Evolutionary conservation across 2,329 filamentous ascomycete genomes (phyloP).

Genomic region (Colletotrichum magnum): DNA sequence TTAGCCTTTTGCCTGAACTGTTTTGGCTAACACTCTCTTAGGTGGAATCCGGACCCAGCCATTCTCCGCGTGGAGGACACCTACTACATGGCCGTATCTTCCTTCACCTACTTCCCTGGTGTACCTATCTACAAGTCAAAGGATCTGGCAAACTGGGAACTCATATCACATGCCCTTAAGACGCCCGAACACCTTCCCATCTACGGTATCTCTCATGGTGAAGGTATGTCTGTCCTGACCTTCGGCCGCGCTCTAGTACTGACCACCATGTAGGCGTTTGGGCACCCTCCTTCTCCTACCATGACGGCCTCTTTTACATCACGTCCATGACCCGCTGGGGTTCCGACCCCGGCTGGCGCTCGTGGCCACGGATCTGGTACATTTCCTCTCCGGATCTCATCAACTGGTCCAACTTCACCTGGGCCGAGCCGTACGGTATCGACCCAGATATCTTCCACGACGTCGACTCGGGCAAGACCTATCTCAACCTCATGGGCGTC

Average conservation of each 20-base stretch:
- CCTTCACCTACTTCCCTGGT: constrained; percentile 68
- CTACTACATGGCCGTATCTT: constrained; percentile 27
- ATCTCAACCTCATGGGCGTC: constrained; percentile 44
- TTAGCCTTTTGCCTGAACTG: background rate
- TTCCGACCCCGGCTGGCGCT: constrained; percentile 54
- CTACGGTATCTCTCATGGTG: constrained; percentile 23
- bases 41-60: constrained; percentile 36
- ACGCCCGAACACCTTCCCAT: constrained; percentile 24
- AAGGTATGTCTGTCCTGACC: background rate
- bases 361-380: constrained; percentile 51
- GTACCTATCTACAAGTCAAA: constrained; percentile 56
- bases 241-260: background rate
- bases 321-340: constrained; percentile 50
- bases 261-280: constrained; percentile 17
- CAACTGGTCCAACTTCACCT: constrained; percentile 40
- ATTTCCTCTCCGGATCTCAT: constrained; percentile 44
- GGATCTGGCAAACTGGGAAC: constrained; percentile 42
- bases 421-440: constrained; percentile 37
- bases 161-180: constrained; percentile 26
- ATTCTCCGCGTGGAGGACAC: constrained; percentile 28
- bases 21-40: constrained; percentile 1
- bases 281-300: constrained; percentile 44
- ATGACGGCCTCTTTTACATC: constrained; percentile 47
- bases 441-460: constrained; percentile 41
- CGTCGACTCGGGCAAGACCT: constrained; percentile 34